Base-by-base conservation (phyloP, 1,139 yeast genomes). In the Geotrichum armillariae region DNA sequence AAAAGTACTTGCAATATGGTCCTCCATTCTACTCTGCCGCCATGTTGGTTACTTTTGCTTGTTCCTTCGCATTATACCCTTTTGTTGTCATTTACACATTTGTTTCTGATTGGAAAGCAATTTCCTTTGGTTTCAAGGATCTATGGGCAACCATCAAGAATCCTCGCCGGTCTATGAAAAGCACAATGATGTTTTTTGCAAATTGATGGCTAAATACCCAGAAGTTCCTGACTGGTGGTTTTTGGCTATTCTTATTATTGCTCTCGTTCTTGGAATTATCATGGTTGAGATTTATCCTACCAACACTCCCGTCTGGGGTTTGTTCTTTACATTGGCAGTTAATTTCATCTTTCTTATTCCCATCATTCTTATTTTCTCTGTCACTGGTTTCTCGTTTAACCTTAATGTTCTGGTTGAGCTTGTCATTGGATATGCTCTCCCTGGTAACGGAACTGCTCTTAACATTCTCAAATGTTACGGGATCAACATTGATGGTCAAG, bases 181-280 rank as follows among this genome's bases (percentile, higher is more conserved):
- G 11, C 53, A 53, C 38, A 44, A 53, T 20, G 59, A 57, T 32
- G 49, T 49, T 31, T 57, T 55, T 43, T 44, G 56, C 22, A 27
- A 52, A 23, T 76, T 77, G 80, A 78, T 79, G 82, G 53, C 69
- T 25, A 66, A 64, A 23, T 79, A 79, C 61, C 71, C 70, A 33
- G 86, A 82, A 58, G 85, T 80, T 35, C 87, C 87, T n/a, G 83
- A 79, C 53, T 77, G 79, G 78, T 79, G 38, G 37, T 41, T 41
- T 23, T 12, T 14, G 12, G 21, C 32, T 16, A 12, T 32, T 22
- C 75, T 77, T 50, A 53, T 75, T 9, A 56, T 75, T 33, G 72
- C 84, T 2, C 58, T 80, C 3, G 74, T 70, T 4, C 67, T 80
- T 49, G 82, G 78, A 18, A 72, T 80, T 35, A 53, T 76, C 63